Percentiles rank a stretch among this genome's conserved stretches.
Conservation (phyloP, 331 rosid genomes). For the Ulmus americana region DNA sequence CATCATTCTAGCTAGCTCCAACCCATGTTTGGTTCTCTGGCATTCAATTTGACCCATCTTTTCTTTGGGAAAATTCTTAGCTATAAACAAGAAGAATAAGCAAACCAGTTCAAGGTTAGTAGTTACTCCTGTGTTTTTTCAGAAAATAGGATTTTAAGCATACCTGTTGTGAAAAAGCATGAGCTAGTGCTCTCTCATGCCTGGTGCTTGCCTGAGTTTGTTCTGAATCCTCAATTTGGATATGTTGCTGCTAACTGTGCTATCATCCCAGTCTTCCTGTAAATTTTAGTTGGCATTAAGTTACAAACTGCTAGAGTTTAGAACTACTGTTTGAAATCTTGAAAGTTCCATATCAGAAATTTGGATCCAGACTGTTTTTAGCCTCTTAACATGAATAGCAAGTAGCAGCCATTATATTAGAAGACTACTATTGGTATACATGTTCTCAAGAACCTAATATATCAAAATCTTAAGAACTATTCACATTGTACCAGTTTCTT, state of each 20-base stretch:
- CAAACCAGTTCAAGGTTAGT: too few species aligned
- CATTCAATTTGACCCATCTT: too few species aligned
- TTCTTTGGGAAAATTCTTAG: too few species aligned
- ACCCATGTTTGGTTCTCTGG: constrained; percentile 38
- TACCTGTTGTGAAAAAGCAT: constrained; percentile 93
- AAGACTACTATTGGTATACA: too few species aligned
- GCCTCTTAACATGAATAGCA: too few species aligned
- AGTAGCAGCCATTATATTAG: too few species aligned
- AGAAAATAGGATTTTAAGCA: constrained; percentile 1
- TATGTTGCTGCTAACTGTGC: constrained; percentile 74
- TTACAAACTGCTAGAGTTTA: neutral
- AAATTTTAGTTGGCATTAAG: constrained; percentile 3
- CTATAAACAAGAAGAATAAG: too few species aligned
- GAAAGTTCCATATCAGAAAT: too few species aligned
- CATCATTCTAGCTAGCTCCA: constrained; percentile 95
- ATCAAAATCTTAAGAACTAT: too few species aligned
- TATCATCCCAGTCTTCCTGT: constrained; percentile 92
- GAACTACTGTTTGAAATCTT: neutral
- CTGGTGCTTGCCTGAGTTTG: constrained; percentile 74
- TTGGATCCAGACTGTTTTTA: too few species aligned
- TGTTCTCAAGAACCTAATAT: too few species aligned
- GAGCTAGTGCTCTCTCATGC: constrained; percentile 82
- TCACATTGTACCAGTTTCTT: too few species aligned
- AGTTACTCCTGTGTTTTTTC: neutral
- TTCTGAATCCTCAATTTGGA: constrained; percentile 68